Evolutionary conservation across 768 basidiomycete genomes (phyloP), one percentile per base, ranked within the genome.

Genomic region (Amanita thiersii): DNA sequence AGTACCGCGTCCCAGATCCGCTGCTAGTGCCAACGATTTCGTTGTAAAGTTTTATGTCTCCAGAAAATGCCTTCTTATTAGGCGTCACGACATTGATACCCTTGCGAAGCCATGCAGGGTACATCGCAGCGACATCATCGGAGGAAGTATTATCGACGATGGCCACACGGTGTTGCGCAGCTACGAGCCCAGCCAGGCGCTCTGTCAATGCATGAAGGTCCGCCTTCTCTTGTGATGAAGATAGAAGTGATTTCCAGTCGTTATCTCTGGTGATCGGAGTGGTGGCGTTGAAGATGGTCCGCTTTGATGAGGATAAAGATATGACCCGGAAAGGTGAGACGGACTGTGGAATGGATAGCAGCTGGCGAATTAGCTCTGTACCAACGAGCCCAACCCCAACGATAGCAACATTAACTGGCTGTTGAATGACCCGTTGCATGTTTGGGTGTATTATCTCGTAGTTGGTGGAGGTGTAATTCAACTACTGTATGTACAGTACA

Each of bases 1-100:
- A 64, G 56, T 79, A 85, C 47, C 75, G 70, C n/a, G 81, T 75
- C 3, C 79, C 75, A 39, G 74, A 72, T 44, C 69, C 68, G 43
- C 64, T 59, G 47, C 75, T 76, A 2, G 86, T 77, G 3, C 54
- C 54, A 17, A 83, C 47, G 49, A 98, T 91, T 17, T 64, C 58
- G 39, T 83, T 64, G 56, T 85, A 97, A 26, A 96, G 64, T 14
- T 50, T 52, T 20, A 79, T 64, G 14, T 77, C 68, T 0, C 84
- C 82, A 10, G 90, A 93, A 56, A 82, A 90, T 0, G 86, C 96
- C 63, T 97, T 98, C 63, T 99, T 99, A 72, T 98, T 99, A 11
- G 96, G 94, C 1, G 96, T 99, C 34, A 94, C 79, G 52, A 99
- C 78, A 55, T 81, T 75, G 45, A 98, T 74, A 2, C 93, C 92